These are phyloP conservation scores for Geotrichum cucujoidarum DNA, from an alignment of 1,139 yeast genomes.

Conservation along the genomic window DNA sequence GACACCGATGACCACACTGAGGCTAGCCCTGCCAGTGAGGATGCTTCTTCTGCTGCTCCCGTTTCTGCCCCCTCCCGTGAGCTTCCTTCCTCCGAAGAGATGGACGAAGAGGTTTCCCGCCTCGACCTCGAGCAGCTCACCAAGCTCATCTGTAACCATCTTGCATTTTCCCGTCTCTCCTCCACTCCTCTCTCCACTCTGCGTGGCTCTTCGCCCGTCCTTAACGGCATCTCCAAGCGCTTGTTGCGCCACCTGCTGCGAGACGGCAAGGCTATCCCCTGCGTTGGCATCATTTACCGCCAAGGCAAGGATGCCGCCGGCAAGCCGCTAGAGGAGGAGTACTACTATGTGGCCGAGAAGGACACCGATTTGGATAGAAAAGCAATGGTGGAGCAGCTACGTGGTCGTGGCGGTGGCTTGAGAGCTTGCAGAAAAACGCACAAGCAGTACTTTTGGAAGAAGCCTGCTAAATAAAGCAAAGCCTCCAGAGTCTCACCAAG, in stretches of 20 bases:
- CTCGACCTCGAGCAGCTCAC: neutral
- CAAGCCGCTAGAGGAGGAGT: slow-evolving; percentile 86
- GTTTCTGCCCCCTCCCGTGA: too few species aligned
- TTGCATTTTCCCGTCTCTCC: slow-evolving; percentile 83
- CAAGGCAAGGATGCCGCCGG: slow-evolving; percentile 96
- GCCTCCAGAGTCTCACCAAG: neutral
- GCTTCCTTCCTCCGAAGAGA: neutral
- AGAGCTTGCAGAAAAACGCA: slow-evolving; percentile 89
- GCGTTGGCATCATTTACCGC: slow-evolving; percentile 84
- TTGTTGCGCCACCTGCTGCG: neutral
- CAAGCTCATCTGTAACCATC: slow-evolving; percentile 61
- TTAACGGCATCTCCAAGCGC: neutral
- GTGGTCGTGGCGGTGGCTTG: slow-evolving; percentile 64
- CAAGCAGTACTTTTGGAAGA: slow-evolving; percentile 52
- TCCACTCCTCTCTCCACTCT: slow-evolving; percentile 77
- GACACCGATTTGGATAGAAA: slow-evolving; percentile 71
- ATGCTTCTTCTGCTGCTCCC: too few species aligned
- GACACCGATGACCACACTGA: neutral
- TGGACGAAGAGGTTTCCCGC: neutral
- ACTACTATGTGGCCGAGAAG: slow-evolving; percentile 79
- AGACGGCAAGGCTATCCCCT: slow-evolving; percentile 37
- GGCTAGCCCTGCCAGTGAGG: neutral
- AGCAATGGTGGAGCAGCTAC: slow-evolving; percentile 56
- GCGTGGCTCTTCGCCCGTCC: slow-evolving; percentile 43
- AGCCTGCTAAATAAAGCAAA: slow-evolving; percentile 11